phyloP scores from a whole-genome alignment of 805 yeast genomes.

The Candida ficus region DNA sequence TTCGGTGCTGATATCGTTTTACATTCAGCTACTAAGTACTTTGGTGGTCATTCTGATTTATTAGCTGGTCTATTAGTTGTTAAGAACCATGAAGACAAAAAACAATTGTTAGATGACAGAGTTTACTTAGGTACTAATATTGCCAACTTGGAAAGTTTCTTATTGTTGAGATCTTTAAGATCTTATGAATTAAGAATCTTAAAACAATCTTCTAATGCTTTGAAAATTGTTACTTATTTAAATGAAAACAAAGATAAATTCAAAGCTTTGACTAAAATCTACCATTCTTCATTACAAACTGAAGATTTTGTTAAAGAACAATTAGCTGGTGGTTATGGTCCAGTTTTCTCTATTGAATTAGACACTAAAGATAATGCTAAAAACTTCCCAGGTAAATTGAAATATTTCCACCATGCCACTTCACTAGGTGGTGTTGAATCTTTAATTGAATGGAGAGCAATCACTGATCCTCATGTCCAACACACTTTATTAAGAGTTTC shows the following conservation, averaged over 20 bases:
- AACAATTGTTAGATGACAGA: slow-evolving; percentile 55
- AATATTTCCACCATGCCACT: slow-evolving; percentile 83
- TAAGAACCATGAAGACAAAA: slow-evolving; percentile 44
- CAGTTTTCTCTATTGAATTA: slow-evolving; percentile 69
- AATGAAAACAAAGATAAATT: slow-evolving; percentile 42
- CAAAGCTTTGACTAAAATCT: slow-evolving; percentile 45
- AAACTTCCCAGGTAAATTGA: slow-evolving; percentile 55
- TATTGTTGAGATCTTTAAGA: slow-evolving; percentile 74
- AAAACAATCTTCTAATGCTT: slow-evolving; percentile 61
- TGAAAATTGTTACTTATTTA: slow-evolving; percentile 55
- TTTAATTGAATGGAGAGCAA: slow-evolving; percentile 83
- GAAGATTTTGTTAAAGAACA: slow-evolving; percentile 66
- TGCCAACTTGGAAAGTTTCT: slow-evolving; percentile 69
- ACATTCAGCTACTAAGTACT: slow-evolving; percentile 91
- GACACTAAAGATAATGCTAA: slow-evolving; percentile 49
- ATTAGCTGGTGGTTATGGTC: slow-evolving; percentile 59
- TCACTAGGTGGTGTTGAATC: slow-evolving; percentile 92
- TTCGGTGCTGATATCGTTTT: slow-evolving; percentile 85
- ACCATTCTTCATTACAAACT: slow-evolving; percentile 73
- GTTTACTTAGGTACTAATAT: slow-evolving; percentile 71
- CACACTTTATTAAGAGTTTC: slow-evolving; percentile 66
- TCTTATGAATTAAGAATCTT: slow-evolving; percentile 70
- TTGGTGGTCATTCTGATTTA: slow-evolving; percentile 94
- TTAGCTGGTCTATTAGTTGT: slow-evolving; percentile 76
- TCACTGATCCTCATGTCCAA: slow-evolving; percentile 56